A percentile compares a stretch with the other conserved stretches of the same genome.
Evolutionary conservation across 805 yeast species (phyloP).

Genomic region (Monosporozyma siamensis): DNA sequence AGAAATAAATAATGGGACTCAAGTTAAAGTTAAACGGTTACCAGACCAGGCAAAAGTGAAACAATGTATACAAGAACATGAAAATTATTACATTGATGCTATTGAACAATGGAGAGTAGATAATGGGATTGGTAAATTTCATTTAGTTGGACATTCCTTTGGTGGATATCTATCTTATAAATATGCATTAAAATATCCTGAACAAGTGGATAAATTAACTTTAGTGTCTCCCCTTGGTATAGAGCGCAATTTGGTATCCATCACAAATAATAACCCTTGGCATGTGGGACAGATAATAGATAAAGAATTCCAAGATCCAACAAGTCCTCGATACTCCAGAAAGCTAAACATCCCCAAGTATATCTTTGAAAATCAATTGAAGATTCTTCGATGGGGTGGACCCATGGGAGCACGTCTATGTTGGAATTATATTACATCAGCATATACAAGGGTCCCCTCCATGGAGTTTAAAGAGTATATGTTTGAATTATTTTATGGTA

Average conservation of each 20-base stretch:
- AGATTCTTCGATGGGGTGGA: constrained; percentile 37
- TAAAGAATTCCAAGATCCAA: constrained; percentile 33
- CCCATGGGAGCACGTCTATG: constrained; percentile 34
- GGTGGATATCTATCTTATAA: constrained; percentile 67
- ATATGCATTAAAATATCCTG: constrained; percentile 51
- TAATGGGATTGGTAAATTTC: constrained; percentile 42
- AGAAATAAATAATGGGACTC: neutral
- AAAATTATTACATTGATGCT: constrained; percentile 46
- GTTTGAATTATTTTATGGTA: constrained; percentile 13
- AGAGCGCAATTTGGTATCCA: constrained; percentile 56
- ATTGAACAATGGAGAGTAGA: constrained; percentile 55
- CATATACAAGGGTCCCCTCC: constrained; percentile 25
- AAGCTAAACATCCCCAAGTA: constrained; percentile 24
- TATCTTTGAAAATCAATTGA: constrained; percentile 33
- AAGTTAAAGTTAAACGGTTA: neutral
- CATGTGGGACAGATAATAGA: constrained; percentile 14
- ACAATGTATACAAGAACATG: constrained; percentile 30
- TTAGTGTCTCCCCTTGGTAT: constrained; percentile 72
- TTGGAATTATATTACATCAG: constrained; percentile 26
- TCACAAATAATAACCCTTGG: constrained; percentile 29
- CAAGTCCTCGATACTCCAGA: constrained; percentile 31
- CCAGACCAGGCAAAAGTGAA: neutral
- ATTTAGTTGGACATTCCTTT: constrained; percentile 66
- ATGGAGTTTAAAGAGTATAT: constrained; percentile 20
- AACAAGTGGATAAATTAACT: constrained; percentile 43